Evolutionary conservation across 2,329 filamentous ascomycete species (phyloP), one percentile per base, ranked within the genome.

Genomic region (Xylariaceae sp.): DNA sequence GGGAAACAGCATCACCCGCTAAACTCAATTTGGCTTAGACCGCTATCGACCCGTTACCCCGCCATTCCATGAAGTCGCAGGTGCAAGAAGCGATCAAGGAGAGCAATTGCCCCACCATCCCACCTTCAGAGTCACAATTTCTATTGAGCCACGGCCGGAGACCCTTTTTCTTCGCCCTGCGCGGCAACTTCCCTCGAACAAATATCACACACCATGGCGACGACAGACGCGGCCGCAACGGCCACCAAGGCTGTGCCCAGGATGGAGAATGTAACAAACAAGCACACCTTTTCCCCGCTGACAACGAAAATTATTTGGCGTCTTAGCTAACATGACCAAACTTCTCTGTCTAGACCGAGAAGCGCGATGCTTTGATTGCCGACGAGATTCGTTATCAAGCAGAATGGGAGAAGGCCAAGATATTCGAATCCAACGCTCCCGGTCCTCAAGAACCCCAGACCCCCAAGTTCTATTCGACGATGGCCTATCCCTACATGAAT

Each of bases 381-480:
- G 44, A 50, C 40, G 53, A 55, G 37, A 19, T 49, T 22, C 47
- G 49, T 29, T 96, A 95, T 70, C 92, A 97, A 71, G 73, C 83
- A 63, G 76, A 84, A 79, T 95, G 89, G 89, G 80, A 85, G 61
- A 75, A 87, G 48, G 74, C 81, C 57, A 77, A 78, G 53, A 73
- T 95, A 57, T 98, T 97, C 77, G 79, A 96, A 68, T 78, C 84
- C 58, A 75, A 97, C 68, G 90, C 93, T 20, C 93, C 93, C 25
- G 82, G 86, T 17, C 81, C 83, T 42, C 71, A 77, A 53, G 90
- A 96, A 57, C 79, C 90, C 53, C 84, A 90, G 66, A 73, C 86
- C 60, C 92, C 92, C 56, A 97, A 97, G 72, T 95, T 91, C 76
- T 94, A 92, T 64, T 89, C 86, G 80, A 58, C 68, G 33, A 69